Evolutionary conservation across 2,329 filamentous ascomycete species (phyloP).

Genomic region (Davidsoniella australis): DNA sequence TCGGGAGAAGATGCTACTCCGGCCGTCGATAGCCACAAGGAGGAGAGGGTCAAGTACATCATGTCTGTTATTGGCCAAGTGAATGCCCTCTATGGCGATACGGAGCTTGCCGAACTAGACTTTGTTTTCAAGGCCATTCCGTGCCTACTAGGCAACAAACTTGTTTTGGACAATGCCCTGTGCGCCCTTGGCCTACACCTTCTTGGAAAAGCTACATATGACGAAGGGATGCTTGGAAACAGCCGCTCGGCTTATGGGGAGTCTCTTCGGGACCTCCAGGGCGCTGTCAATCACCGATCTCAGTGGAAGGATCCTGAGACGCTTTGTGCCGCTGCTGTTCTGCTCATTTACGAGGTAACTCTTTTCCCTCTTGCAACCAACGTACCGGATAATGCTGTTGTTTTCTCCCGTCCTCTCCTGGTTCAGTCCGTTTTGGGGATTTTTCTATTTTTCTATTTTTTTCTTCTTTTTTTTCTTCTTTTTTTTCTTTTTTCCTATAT

Average conservation of each 20-base stretch:
- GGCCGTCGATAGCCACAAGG: background rate
- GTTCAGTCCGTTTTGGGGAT: background rate
- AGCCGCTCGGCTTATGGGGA: slow-evolving; percentile 24
- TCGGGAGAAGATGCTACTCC: background rate
- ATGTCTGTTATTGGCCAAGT: slow-evolving; percentile 3
- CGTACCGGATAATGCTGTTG: no score
- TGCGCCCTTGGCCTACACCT: slow-evolving; percentile 23
- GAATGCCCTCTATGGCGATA: background rate
- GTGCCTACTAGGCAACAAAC: slow-evolving; percentile 20
- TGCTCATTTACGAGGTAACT: slow-evolving; percentile 24
- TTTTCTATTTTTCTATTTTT: background rate
- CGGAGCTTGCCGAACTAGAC: slow-evolving; percentile 1
- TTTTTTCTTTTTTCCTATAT: no score
- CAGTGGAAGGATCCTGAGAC: slow-evolving; percentile 26
- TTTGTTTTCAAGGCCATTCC: slow-evolving; percentile 17
- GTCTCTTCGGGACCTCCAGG: slow-evolving; percentile 21
- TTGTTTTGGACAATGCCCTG: slow-evolving; percentile 23
- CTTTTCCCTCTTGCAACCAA: background rate
- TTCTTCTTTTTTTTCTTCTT: background rate
- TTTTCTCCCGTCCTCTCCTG: background rate
- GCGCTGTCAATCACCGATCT: slow-evolving; percentile 21
- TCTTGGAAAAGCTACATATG: slow-evolving; percentile 20
- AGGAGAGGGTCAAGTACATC: slow-evolving; percentile 2
- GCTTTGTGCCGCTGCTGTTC: slow-evolving; percentile 24
- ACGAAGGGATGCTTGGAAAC: slow-evolving; percentile 18